Evolutionary conservation across 441 rosid species (phyloP).

Genomic region (Isatis lusitanica): DNA sequence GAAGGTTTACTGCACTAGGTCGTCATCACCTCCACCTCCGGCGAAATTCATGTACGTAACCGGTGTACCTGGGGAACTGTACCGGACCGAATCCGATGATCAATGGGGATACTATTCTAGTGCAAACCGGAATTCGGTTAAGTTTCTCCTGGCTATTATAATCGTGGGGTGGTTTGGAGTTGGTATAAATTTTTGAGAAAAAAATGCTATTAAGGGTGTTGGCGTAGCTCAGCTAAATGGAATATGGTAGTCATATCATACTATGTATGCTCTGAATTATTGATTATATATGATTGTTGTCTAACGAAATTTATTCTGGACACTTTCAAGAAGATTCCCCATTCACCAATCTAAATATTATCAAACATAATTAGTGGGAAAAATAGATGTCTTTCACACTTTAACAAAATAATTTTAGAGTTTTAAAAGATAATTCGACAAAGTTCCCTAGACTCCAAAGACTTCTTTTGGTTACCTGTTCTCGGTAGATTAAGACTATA

Average conservation of each 20-base stretch:
- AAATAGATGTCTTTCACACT: not conserved
- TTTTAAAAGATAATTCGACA: not conserved
- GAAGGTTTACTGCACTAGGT: slow-evolving; percentile 31
- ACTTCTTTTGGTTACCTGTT: not conserved
- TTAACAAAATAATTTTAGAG: not conserved
- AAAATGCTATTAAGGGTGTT: not conserved
- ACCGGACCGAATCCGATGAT: slow-evolving; percentile 38
- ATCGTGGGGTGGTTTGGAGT: slow-evolving; percentile 14
- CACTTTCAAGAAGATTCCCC: not conserved
- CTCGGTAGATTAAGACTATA: not conserved
- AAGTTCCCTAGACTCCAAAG: not conserved
- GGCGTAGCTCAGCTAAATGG: not conserved
- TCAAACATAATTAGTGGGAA: not conserved
- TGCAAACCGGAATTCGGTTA: slow-evolving; percentile 26
- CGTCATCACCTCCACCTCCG: slow-evolving; percentile 41
- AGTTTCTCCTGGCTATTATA: slow-evolving; percentile 24
- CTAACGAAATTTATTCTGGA: not conserved
- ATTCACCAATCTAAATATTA: not conserved
- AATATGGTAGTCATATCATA: not conserved
- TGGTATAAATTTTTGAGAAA: not conserved
- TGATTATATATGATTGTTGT: not conserved
- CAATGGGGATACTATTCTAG: slow-evolving; percentile 42
- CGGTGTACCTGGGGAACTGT: slow-evolving; percentile 49
- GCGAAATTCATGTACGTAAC: slow-evolving; percentile 54
- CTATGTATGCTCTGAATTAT: not conserved